Percentiles rank a stretch among this genome's conserved stretches.
Conservation (phyloP, 805 yeast genomes). For the Saturnispora kantuleensis region DNA sequence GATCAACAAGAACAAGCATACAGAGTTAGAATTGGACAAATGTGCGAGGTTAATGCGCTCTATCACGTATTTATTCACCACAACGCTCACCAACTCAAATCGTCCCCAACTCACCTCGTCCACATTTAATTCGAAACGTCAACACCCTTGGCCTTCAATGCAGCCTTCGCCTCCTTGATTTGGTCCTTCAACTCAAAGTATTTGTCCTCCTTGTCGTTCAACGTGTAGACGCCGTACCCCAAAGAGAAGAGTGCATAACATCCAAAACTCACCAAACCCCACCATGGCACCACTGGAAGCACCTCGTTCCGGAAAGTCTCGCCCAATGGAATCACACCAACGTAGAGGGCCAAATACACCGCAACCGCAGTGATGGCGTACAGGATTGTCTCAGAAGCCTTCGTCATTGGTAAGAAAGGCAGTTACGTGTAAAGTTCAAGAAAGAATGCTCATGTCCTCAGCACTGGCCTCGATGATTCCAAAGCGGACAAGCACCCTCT, state of each 20-base stretch:
- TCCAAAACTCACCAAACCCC: constrained; percentile 62
- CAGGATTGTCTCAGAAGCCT: constrained; percentile 51
- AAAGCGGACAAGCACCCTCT: constrained; percentile 15
- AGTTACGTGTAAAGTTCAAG: constrained; percentile 1
- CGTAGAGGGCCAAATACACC: constrained; percentile 41
- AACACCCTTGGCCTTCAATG: constrained; percentile 46
- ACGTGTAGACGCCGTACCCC: constrained; percentile 59
- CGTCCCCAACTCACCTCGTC: no score
- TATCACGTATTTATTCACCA: no score
- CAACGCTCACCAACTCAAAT: no score
- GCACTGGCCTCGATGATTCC: constrained; percentile 14
- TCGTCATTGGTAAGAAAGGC: constrained; percentile 38
- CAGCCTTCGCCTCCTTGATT: constrained; percentile 55
- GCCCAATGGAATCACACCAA: constrained; percentile 47
- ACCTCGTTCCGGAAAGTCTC: constrained; percentile 39
- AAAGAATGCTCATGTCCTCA: constrained; percentile 4
- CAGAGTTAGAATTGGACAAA: no score
- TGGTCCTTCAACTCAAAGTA: constrained; percentile 49
- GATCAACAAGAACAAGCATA: no score
- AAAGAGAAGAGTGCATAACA: constrained; percentile 57
- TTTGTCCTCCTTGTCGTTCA: constrained; percentile 62
- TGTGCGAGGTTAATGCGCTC: no score
- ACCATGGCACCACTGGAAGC: constrained; percentile 59
- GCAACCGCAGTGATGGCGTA: constrained; percentile 38
- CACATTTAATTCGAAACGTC: constrained; percentile 29